Evolutionary conservation across 371 early-diverging fungal genomes (phyloP).

Genomic region (Lichtheimia hyalospora): DNA sequence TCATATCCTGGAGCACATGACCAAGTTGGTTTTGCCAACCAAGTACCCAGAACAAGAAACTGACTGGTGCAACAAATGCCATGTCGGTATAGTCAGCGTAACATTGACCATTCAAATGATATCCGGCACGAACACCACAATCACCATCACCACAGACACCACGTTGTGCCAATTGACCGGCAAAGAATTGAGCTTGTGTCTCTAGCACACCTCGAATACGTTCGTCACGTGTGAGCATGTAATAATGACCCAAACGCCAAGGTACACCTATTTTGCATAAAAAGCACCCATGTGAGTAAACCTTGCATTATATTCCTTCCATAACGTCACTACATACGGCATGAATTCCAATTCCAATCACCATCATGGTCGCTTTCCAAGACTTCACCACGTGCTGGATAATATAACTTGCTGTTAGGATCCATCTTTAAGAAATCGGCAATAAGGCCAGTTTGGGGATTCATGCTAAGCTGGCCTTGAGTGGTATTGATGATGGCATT

Average conservation of each 20-base stretch:
- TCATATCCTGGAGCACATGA: constrained; percentile 49
- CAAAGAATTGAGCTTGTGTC: constrained; percentile 60
- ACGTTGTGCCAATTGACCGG: constrained; percentile 33
- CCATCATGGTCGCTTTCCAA: constrained; percentile 52
- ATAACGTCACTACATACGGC: constrained; percentile 22
- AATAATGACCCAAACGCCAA: constrained; percentile 65
- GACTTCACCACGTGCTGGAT: constrained; percentile 48
- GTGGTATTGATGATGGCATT: constrained; percentile 45
- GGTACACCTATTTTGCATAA: constrained; percentile 26
- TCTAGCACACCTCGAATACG: constrained; percentile 50
- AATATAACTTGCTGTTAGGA: constrained; percentile 32
- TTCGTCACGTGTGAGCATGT: constrained; percentile 55
- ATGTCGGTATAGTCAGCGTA: constrained; percentile 59
- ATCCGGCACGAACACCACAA: constrained; percentile 56
- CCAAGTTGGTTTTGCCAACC: constrained; percentile 45
- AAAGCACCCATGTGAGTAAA: too few relatives aligned
- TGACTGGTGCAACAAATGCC: constrained; percentile 64
- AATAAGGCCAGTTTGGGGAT: constrained; percentile 59
- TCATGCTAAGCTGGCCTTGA: constrained; percentile 41
- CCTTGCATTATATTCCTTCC: too few relatives aligned
- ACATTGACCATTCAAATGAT: constrained; percentile 51
- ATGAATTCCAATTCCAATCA: constrained; percentile 57
- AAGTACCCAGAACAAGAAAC: constrained; percentile 57
- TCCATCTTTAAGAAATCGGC: constrained; percentile 61
- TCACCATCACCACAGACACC: constrained; percentile 30